Conservation (phyloP, 108 stramenopile species). For the Cyclotella sp. region DNA sequence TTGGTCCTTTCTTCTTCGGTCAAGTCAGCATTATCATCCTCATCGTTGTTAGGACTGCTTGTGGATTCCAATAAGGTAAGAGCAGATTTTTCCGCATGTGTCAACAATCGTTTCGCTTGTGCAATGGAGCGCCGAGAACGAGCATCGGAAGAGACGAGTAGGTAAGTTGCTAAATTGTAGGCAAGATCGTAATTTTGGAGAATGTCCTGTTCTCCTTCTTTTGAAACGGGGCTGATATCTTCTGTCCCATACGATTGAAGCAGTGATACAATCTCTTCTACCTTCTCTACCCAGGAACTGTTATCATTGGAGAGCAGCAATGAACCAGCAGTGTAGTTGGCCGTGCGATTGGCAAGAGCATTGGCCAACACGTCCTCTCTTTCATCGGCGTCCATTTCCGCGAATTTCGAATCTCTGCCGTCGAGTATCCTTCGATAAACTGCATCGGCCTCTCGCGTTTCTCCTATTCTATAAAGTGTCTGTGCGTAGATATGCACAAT, state of each 20-base stretch:
- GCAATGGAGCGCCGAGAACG: conserved; percentile 21
- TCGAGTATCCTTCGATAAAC: conserved; percentile 30
- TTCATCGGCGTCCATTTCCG: conserved; percentile 40
- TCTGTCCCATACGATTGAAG: conserved; percentile 22
- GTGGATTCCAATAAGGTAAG: conserved; percentile 40
- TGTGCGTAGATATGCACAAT: conserved; percentile 52
- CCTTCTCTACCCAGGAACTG: conserved; percentile 39
- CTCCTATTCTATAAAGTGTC: conserved; percentile 47
- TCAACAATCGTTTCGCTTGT: conserved; percentile 38
- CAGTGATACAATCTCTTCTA: conserved; percentile 18
- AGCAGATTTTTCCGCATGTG: conserved; percentile 44
- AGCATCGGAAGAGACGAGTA: conserved; percentile 48
- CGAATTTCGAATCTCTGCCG: not conserved
- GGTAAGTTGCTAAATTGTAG: conserved; percentile 47
- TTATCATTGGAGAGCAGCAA: conserved; percentile 4
- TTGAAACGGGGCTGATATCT: not conserved
- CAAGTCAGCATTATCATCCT: not conserved
- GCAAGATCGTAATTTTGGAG: conserved; percentile 59
- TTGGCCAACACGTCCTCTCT: conserved; percentile 49
- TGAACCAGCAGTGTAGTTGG: conserved; percentile 50
- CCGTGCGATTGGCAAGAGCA: conserved; percentile 51
- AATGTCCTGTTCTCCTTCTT: conserved; percentile 12
- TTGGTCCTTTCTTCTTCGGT: conserved; percentile 16
- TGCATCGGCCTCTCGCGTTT: conserved; percentile 28
- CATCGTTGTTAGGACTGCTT: conserved; percentile 12